A percentile compares a stretch with the other conserved stretches of the same genome.
Evolutionary conservation across 768 basidiomycete genomes (phyloP).

Genomic region (Rhizopogon salebrosus): DNA sequence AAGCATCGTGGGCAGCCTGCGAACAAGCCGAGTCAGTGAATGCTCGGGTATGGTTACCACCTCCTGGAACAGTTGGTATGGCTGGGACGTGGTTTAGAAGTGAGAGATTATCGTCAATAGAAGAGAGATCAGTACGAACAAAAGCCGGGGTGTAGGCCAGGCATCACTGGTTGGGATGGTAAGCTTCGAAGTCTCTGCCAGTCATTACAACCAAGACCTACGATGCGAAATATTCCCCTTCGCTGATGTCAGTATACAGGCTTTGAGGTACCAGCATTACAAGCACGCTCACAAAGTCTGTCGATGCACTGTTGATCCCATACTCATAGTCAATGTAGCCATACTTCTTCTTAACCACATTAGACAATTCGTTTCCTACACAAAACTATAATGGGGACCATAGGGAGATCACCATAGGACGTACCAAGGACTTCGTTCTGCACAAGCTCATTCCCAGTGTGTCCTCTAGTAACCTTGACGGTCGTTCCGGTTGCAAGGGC

Average conservation of each 20-base stretch:
- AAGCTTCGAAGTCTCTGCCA: not conserved
- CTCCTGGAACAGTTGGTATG: constrained; percentile 66
- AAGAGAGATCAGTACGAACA: constrained; percentile 15
- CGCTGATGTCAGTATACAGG: not conserved
- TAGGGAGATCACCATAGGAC: not conserved
- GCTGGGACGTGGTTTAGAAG: constrained; percentile 34
- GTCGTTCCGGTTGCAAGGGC: constrained; percentile 63
- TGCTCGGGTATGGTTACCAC: constrained; percentile 73
- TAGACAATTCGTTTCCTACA: constrained; percentile 60
- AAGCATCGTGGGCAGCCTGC: constrained; percentile 56
- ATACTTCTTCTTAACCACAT: constrained; percentile 54
- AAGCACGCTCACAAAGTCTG: constrained; percentile 63
- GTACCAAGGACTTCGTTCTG: constrained; percentile 64
- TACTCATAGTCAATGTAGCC: constrained; percentile 60
- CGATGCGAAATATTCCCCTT: constrained; percentile 65
- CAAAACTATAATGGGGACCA: not conserved
- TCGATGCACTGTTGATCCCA: constrained; percentile 69
- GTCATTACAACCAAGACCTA: constrained; percentile 19
- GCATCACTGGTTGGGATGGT: constrained; percentile 38
- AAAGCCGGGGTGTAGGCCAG: constrained; percentile 71
- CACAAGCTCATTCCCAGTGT: constrained; percentile 48
- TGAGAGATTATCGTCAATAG: not conserved
- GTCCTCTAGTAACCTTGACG: constrained; percentile 34
- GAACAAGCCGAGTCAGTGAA: constrained; percentile 65
- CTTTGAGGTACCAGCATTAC: not conserved